These are phyloP conservation scores for Diaporthe sp. DNA, from an alignment of 2,329 filamentous ascomycete species.

Conservation along the genomic window DNA sequence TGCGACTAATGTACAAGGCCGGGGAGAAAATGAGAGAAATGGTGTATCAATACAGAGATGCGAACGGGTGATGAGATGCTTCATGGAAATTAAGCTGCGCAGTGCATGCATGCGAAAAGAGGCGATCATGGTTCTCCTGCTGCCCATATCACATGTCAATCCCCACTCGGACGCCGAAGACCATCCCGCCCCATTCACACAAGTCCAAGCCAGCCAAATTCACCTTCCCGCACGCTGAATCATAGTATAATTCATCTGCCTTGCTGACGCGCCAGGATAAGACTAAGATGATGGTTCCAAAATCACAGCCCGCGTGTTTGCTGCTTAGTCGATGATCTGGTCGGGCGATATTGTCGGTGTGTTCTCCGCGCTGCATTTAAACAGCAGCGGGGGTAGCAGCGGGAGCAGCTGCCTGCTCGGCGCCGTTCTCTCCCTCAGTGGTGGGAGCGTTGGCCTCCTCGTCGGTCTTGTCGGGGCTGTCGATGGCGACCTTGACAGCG, in stretches of 20 bases:
- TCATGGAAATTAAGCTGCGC: constrained; percentile 48
- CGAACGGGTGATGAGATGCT: constrained; percentile 39
- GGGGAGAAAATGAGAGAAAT: constrained; percentile 52
- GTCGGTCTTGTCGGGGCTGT: constrained; percentile 95
- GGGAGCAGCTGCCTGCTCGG: constrained; percentile 52
- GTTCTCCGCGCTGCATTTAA: constrained; percentile 44
- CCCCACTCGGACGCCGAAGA: constrained; percentile 42
- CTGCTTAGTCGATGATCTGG: constrained; percentile 32
- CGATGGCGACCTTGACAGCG: constrained; percentile 99
- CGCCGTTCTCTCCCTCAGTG: constrained; percentile 57
- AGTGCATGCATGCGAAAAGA: constrained; percentile 48
- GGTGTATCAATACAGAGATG: constrained; percentile 53
- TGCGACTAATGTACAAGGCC: constrained; percentile 55
- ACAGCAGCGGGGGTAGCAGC: constrained; percentile 46
- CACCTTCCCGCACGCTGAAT: constrained; percentile 45
- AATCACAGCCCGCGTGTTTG: constrained; percentile 28
- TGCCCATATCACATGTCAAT: constrained; percentile 47
- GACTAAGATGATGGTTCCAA: constrained; percentile 41
- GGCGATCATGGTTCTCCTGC: constrained; percentile 51
- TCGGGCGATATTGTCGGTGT: constrained; percentile 11
- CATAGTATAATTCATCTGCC: constrained; percentile 40
- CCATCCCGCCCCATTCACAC: constrained; percentile 30
- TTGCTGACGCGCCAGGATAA: constrained; percentile 39
- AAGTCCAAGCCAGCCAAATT: constrained; percentile 43
- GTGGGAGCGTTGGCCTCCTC: constrained; percentile 80